Evolutionary conservation across 192 early-diverging fungal genomes (phyloP), one percentile per base, ranked within the genome.

Genomic region (Coemansia sp.): DNA sequence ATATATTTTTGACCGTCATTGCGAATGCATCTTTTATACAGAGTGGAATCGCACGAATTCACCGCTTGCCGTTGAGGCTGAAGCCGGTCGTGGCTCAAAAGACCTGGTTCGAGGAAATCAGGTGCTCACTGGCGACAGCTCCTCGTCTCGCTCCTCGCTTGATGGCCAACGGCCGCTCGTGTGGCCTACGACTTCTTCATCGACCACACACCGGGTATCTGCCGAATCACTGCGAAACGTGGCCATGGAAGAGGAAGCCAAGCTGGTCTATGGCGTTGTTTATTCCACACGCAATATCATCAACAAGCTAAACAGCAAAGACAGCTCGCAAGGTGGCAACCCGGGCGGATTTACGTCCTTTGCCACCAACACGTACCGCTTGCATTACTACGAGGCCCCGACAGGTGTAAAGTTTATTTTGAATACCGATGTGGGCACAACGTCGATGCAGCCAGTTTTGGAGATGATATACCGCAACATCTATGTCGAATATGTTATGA

Each of bases 201-300:
- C 69, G 6, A 60, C 69, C 7, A 57, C 70, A 1, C 65, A 68
- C 27, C 54, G 59, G 17, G 22, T 56, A 22, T 52, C 65, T 10
- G 35, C 51, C 19, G 67, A 50, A 9, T 73, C 70, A 1, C 52
- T 41, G 6, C 64, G 64, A 38, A 72, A 70, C 56, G 35, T 62
- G 8, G 66, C 69, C 37, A 77, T 82, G 62, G 86, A 91, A 56
- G 94, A 97, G 66, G 92, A 97, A 58, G 89, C 91, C 0, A 98
- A 98, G 70, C 86, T 98, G 15, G 93, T 98, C 15, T 98, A 97
- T 68, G 96, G 96, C 61, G 93, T 95, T n/a, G 87, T 95, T 12
- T 92, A 89, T 53, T 94, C 93, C 11, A 83, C 95, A 27, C 81
- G 90, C 53, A 98, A 97, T 65, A 86, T 96, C 17, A 89, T 94